Conservation (phyloP, 1,284 basidiomycete species). For the Ustilago lituana region DNA sequence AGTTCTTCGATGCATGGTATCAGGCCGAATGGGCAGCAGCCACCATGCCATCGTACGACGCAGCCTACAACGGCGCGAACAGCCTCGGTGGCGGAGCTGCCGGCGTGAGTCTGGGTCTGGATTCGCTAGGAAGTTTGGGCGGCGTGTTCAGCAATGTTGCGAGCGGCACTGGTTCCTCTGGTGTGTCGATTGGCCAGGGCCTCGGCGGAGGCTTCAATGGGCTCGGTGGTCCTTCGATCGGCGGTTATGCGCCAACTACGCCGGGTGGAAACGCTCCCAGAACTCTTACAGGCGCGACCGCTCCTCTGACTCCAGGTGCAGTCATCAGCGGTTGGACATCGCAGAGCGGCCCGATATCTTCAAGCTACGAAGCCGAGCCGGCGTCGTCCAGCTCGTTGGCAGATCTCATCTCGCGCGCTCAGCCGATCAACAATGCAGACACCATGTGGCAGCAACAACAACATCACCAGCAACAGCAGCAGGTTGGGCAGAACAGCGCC, state of each 20-base stretch:
- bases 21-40: slow-evolving; percentile 52
- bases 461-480: slow-evolving; percentile 1
- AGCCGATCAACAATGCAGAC: slow-evolving; percentile 8
- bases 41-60: slow-evolving; percentile 48
- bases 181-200: slow-evolving; percentile 20
- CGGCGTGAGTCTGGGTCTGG: slow-evolving; percentile 33
- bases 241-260: slow-evolving; percentile 6
- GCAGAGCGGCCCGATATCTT: slow-evolving; percentile 9
- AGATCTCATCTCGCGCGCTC: slow-evolving; percentile 13
- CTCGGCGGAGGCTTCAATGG: slow-evolving; percentile 42
- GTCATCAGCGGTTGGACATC: slow-evolving; percentile 30
- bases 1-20: slow-evolving; percentile 53
- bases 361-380: slow-evolving; percentile 13
- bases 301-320: slow-evolving; percentile 21
- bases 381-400: slow-evolving; percentile 21
- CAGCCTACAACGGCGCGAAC: slow-evolving; percentile 33
- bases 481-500: background rate
- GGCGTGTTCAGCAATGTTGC: slow-evolving; percentile 13
- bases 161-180: background rate
- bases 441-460: slow-evolving; percentile 26
- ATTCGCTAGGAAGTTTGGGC: slow-evolving; percentile 29
- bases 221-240: slow-evolving; percentile 27
- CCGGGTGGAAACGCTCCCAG: slow-evolving; percentile 3
- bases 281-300: too few relatives aligned
- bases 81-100: slow-evolving; percentile 32